Conservation (phyloP, 2,329 filamentous ascomycete genomes). For the Ampelomyces quisqualis region DNA sequence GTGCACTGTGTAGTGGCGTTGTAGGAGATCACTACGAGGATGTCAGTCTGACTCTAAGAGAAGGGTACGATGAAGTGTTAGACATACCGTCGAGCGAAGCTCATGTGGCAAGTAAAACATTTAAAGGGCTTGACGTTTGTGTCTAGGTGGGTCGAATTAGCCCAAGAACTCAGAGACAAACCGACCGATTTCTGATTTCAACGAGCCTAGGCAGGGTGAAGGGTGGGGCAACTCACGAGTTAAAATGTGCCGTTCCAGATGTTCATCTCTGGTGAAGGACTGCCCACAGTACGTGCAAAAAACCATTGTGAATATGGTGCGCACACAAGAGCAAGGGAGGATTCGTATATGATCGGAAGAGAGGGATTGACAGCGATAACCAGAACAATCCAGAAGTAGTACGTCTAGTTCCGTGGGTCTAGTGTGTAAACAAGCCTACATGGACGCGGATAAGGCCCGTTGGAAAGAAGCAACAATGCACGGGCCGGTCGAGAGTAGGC, state of each 20-base stretch:
- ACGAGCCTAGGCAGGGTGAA: not conserved
- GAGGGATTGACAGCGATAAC: not conserved
- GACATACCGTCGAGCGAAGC: conserved; percentile 54
- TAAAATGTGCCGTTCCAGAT: conserved; percentile 55
- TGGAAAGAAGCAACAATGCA: conserved; percentile 1
- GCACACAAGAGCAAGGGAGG: not conserved
- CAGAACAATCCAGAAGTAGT: not conserved
- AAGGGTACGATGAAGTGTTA: not conserved
- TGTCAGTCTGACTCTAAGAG: conserved; percentile 15
- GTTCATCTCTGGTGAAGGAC: conserved; percentile 55
- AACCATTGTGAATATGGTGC: conserved; percentile 45
- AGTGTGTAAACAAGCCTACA: conserved; percentile 14
- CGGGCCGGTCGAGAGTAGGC: conserved; percentile 9
- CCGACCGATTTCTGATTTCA: not conserved
- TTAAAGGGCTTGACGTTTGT: conserved; percentile 59
- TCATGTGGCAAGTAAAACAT: conserved; percentile 58
- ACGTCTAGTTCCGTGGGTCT: conserved; percentile 1
- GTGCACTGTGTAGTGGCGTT: conserved; percentile 56
- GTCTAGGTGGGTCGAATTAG: conserved; percentile 36
- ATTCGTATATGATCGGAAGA: not conserved
- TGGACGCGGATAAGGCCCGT: conserved; percentile 11
- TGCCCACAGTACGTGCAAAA: conserved; percentile 57
- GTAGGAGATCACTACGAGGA: conserved; percentile 50
- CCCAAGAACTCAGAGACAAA: not conserved
- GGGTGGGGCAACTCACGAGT: conserved; percentile 46